Conservation (phyloP, 345 rosid species). For the Eucalyptus paniculata region DNA sequence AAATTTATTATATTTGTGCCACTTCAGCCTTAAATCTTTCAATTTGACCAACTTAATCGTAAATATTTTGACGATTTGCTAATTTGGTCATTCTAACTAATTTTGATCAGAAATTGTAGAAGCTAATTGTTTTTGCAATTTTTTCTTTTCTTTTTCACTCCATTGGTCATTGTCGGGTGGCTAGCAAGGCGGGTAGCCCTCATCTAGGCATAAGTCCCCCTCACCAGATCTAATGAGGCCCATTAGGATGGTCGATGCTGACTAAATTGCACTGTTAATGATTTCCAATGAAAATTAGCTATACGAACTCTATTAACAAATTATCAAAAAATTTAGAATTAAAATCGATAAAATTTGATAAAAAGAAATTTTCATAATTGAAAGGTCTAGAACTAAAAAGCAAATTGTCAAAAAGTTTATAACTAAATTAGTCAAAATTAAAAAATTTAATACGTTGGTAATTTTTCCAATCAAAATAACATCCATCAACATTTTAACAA, state of each 20-base stretch:
- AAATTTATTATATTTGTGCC: background rate
- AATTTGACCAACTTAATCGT: background rate
- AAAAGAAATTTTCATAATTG: fast-evolving
- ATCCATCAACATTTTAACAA: background rate
- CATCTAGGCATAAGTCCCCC: background rate
- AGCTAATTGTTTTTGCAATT: fast-evolving
- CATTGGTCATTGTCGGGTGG: fast-evolving
- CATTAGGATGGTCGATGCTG: fast-evolving
- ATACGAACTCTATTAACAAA: fast-evolving
- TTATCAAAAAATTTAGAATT: fast-evolving
- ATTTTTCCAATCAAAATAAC: fast-evolving
- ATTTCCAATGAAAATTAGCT: fast-evolving
- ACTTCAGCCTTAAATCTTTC: fast-evolving
- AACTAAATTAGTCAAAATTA: fast-evolving
- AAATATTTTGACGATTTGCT: no score
- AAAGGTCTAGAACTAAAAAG: fast-evolving
- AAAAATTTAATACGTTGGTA: fast-evolving
- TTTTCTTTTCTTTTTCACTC: background rate
- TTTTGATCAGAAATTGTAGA: fast-evolving
- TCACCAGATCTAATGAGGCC: fast-evolving
- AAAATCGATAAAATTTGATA: fast-evolving
- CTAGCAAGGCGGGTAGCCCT: background rate
- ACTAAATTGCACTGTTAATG: fast-evolving
- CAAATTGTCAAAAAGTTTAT: fast-evolving
- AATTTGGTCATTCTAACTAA: no score